phyloP scores from a whole-genome alignment of 805 yeast species.

The Saturnispora bothae region DNA sequence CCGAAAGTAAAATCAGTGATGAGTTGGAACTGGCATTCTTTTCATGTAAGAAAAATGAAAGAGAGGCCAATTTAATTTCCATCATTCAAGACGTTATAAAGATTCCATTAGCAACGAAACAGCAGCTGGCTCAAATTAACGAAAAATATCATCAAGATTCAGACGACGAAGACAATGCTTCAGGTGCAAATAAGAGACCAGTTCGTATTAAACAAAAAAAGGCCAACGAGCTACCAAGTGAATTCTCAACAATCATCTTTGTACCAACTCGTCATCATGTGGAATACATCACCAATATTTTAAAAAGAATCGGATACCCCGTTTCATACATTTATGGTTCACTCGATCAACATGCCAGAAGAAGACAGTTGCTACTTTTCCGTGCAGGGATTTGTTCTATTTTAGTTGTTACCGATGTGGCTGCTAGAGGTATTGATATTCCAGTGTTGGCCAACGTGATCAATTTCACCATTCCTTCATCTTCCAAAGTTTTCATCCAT shows the following conservation, averaged over 20 bases:
- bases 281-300: slow-evolving; percentile 67
- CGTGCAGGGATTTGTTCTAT: slow-evolving; percentile 73
- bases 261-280: slow-evolving; percentile 98
- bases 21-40: slow-evolving; percentile 84
- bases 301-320: slow-evolving; percentile 73
- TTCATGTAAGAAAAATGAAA: slow-evolving; percentile 68
- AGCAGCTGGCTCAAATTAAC: slow-evolving; percentile 47
- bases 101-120: slow-evolving; percentile 69
- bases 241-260: slow-evolving; percentile 79
- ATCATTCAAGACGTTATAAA: slow-evolving; percentile 77
- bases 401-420: slow-evolving; percentile 96
- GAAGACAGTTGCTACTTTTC: slow-evolving; percentile 75
- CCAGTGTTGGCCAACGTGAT: slow-evolving; percentile 93
- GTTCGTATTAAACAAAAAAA: slow-evolving; percentile 51
- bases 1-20: slow-evolving; percentile 85
- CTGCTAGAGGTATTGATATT: slow-evolving; percentile 98
- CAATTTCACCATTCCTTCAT: slow-evolving; percentile 81
- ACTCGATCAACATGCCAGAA: slow-evolving; percentile 89
- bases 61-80: slow-evolving; percentile 77
- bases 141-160: slow-evolving; percentile 42
- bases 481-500: slow-evolving; percentile 89
- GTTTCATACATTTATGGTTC: slow-evolving; percentile 88
- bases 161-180: slow-evolving; percentile 31
- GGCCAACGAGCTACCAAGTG: slow-evolving; percentile 78
- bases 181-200: slow-evolving; percentile 19